Evolutionary conservation across 306 rosid species (phyloP), one percentile per base, ranked within the genome.

Genomic region (Psophocarpus tetragonolobus): DNA sequence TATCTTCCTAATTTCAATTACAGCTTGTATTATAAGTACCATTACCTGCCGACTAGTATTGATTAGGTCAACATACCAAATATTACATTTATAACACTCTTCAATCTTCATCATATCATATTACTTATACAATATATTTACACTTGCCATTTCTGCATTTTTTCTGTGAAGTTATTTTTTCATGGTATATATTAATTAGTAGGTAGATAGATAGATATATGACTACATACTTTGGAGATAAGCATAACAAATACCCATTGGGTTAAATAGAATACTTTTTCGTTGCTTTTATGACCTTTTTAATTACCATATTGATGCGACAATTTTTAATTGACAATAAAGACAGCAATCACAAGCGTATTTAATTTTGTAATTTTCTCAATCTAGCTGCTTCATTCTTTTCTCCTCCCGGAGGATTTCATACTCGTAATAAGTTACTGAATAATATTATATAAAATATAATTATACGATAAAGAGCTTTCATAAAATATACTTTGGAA

Each of bases 31-130:
- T 45, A 18, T 47, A 6, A 1, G 56, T 17, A 17, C 74, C 11
- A 53, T 33, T 35, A 63, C 47, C 1, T 17, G 62, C 11, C 64
- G 5, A 72, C 68, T 47, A 36, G 68, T 57, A 50, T 68, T 21
- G 6, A 60, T 62, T 73, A 67, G 68, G 81, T 53, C 68, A 72
- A 72, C 33, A 29, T 38, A 20, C 13, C 79, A 48, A 5, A 17
- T 27, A 5, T 61, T 51, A 50, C 29, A 70, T 60, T 47, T n/a
- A 30, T 33, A 18, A 30, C 6, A 47, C 10, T 61, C 32, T 62
- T n/a, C n/a, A n/a, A n/a, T n/a, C 18, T 6, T 15, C 30, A 17
- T 69, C n/a, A 15, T n/a, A 8, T 32, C 1, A 14, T 13, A 14
- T 1, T 29, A 26, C 32, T 33, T 33, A 33, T 33, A 33, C 38